Evolutionary conservation across 2,329 filamentous ascomycete genomes (phyloP).

Genomic region (Phaeosphaeria sp.): DNA sequence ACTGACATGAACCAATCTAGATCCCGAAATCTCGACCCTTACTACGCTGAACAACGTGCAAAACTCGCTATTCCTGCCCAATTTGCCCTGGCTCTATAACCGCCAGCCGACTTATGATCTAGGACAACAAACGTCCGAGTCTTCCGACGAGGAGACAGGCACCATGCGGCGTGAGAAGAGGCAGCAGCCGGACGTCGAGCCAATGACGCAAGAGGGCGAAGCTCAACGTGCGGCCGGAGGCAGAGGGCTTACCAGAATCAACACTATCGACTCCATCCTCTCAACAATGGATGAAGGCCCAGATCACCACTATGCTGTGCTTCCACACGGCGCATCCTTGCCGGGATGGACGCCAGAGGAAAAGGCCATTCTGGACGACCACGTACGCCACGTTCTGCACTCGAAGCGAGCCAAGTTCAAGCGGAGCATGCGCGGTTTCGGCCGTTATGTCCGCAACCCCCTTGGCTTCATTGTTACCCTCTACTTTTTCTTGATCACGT

Average conservation of each 20-base stretch:
- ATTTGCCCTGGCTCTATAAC: constrained; percentile 76
- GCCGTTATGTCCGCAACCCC: constrained; percentile 73
- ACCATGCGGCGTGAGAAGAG: constrained; percentile 16
- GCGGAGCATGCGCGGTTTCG: constrained; percentile 78
- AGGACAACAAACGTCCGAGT: constrained; percentile 54
- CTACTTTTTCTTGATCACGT: constrained; percentile 85
- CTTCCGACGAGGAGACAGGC: constrained; percentile 37
- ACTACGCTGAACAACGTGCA: constrained; percentile 91
- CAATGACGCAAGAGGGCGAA: constrained; percentile 25
- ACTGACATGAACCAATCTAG: constrained; percentile 54
- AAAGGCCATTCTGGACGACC: constrained; percentile 78
- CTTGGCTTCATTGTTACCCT: constrained; percentile 83
- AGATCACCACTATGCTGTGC: constrained; percentile 73
- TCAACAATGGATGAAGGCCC: constrained; percentile 53
- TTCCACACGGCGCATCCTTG: constrained; percentile 75
- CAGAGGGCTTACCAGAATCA: constrained; percentile 19
- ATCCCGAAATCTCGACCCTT: constrained; percentile 82
- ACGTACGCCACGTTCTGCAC: constrained; percentile 86
- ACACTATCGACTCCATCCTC: constrained; percentile 41
- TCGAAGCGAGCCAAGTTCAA: constrained; percentile 81
- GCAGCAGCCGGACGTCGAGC: constrained; percentile 15
- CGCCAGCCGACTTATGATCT: constrained; percentile 79
- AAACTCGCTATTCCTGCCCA: constrained; percentile 85
- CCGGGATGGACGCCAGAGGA: constrained; percentile 80
- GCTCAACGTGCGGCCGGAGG: constrained; percentile 21